phyloP scores from a whole-genome alignment of 1,284 basidiomycete genomes.

The Ceratobasidium sp. region DNA sequence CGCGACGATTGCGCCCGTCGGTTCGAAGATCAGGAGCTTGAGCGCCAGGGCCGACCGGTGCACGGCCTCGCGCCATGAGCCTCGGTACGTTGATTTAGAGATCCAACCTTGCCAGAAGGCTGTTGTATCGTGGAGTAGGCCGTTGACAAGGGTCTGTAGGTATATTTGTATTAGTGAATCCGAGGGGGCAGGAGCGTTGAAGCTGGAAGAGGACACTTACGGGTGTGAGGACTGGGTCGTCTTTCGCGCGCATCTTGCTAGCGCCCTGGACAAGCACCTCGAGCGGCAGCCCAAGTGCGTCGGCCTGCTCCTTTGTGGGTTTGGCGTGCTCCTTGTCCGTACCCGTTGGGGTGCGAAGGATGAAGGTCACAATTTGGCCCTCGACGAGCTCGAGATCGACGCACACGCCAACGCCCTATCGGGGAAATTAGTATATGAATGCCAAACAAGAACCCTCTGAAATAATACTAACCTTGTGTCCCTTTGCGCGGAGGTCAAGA shows the following conservation, averaged over 20 bases:
- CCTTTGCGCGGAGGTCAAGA: constrained; percentile 71
- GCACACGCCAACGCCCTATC: constrained; percentile 64
- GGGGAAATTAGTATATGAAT: background rate
- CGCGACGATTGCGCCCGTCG: constrained; percentile 85
- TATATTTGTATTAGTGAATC: background rate
- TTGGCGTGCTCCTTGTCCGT: constrained; percentile 54
- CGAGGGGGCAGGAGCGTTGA: constrained; percentile 1
- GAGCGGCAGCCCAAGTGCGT: constrained; percentile 62
- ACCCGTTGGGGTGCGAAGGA: constrained; percentile 70
- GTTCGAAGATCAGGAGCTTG: constrained; percentile 86
- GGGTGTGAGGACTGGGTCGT: constrained; percentile 73
- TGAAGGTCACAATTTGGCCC: constrained; percentile 87
- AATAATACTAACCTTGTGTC: constrained; percentile 56
- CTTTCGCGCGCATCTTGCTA: constrained; percentile 62
- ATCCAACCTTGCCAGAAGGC: constrained; percentile 92
- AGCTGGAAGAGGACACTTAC: constrained; percentile 63
- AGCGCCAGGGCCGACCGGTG: constrained; percentile 87
- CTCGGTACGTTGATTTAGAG: constrained; percentile 80
- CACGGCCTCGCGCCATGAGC: constrained; percentile 94
- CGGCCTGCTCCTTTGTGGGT: constrained; percentile 54
- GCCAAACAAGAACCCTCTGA: background rate
- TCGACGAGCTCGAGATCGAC: constrained; percentile 72
- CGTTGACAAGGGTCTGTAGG: constrained; percentile 25
- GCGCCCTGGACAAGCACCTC: constrained; percentile 64
- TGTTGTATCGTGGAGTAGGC: constrained; percentile 66